Evolutionary conservation across 2,329 filamentous ascomycete species (phyloP).

Genomic region (Aspergillus hiratsukae): DNA sequence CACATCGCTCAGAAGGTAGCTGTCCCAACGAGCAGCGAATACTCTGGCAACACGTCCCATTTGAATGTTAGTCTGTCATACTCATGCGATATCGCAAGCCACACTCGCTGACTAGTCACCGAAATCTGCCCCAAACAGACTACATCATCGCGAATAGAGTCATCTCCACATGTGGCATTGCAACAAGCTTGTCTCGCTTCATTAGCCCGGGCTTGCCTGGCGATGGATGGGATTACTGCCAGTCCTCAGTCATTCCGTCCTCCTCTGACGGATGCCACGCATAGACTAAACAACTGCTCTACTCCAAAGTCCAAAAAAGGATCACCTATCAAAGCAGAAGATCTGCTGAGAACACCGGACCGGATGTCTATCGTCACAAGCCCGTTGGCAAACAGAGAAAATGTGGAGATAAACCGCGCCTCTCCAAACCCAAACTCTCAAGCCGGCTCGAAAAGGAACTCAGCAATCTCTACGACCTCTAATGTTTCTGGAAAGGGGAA

Average conservation of each 20-base stretch:
- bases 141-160: too few species aligned
- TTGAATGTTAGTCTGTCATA: not conserved
- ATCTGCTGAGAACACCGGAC: conserved; percentile 20
- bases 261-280: conserved; percentile 47
- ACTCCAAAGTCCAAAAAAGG: conserved; percentile 17
- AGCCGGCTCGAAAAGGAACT: conserved; percentile 47
- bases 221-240: conserved; percentile 18
- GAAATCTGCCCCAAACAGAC: not conserved
- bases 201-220: conserved; percentile 15
- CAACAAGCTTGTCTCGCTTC: conserved; percentile 10
- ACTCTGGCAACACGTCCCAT: not conserved
- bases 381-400: conserved; percentile 20
- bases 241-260: conserved; percentile 21
- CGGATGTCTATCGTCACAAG: conserved; percentile 25
- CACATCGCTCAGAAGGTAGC: not conserved
- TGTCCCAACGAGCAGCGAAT: not conserved
- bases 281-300: conserved; percentile 45
- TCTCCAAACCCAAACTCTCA: conserved; percentile 49
- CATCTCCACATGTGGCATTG: not conserved
- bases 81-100: not conserved
- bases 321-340: conserved; percentile 9
- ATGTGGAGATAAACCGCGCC: conserved; percentile 49
- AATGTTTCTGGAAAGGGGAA: conserved; percentile 52
- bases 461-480: conserved; percentile 53
- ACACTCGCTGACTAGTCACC: not conserved